These are phyloP conservation scores for Penicillium sp. DNA, from an alignment of 2,329 filamentous ascomycete genomes.

Conservation along the genomic window DNA sequence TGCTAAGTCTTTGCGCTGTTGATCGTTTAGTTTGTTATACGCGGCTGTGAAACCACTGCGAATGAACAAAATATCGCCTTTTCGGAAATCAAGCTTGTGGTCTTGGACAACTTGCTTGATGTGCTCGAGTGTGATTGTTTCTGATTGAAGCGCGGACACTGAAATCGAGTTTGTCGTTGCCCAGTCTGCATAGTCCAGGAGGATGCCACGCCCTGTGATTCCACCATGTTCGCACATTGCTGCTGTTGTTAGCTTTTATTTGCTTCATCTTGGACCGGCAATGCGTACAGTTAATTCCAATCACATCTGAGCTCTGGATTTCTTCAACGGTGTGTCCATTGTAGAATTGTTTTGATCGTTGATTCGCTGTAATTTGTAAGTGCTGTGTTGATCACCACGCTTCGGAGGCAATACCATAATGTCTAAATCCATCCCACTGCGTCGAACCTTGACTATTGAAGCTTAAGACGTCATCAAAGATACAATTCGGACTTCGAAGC, in stretches of 20 bases:
- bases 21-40: slow-evolving; percentile 18
- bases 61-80: slow-evolving; percentile 25
- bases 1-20: slow-evolving; percentile 16
- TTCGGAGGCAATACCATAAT: slow-evolving; percentile 17
- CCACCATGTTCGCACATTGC: slow-evolving; percentile 24
- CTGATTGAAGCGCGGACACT: slow-evolving; percentile 19
- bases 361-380: slow-evolving; percentile 15
- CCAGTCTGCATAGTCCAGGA: slow-evolving; percentile 26
- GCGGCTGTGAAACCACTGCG: slow-evolving; percentile 24
- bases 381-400: background rate
- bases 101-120: slow-evolving; percentile 18
- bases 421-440: slow-evolving; percentile 29
- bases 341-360: slow-evolving; percentile 22
- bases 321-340: slow-evolving; percentile 25
- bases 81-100: slow-evolving; percentile 17
- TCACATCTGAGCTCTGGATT: slow-evolving; percentile 21
- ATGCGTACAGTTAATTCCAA: slow-evolving; percentile 21
- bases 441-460: slow-evolving; percentile 27
- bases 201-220: slow-evolving; percentile 23
- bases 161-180: slow-evolving; percentile 17
- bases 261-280: background rate
- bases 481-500: slow-evolving; percentile 19
- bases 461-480: slow-evolving; percentile 24
- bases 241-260: background rate
- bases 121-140: slow-evolving; percentile 16